A percentile compares a stretch with the other conserved stretches of the same genome.
These are phyloP conservation scores for Alternaria sp. DNA, from an alignment of 2,329 filamentous ascomycete genomes.

Conservation along the genomic window DNA sequence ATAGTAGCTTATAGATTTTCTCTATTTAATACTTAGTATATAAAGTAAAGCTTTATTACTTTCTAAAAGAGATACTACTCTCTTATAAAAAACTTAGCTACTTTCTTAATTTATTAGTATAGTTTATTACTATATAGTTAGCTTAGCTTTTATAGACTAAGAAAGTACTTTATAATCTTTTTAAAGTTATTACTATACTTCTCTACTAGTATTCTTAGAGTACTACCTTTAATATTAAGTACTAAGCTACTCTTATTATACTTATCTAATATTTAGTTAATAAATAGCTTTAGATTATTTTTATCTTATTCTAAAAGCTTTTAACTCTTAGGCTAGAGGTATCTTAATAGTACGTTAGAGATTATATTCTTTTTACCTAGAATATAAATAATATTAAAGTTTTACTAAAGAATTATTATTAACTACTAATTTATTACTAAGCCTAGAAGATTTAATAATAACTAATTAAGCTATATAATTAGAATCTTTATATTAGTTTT, in stretches of 20 bases:
- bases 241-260: background rate
- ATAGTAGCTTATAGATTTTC: too few relatives aligned
- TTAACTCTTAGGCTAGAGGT: background rate
- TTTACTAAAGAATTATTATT: background rate
- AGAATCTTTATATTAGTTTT: background rate
- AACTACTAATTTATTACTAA: background rate
- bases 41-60: too few relatives aligned
- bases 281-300: background rate
- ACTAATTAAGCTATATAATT: background rate
- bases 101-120: too few relatives aligned
- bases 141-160: too few relatives aligned
- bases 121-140: too few relatives aligned
- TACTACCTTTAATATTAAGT: background rate
- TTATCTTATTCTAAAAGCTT: background rate
- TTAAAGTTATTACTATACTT: too few relatives aligned
- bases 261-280: background rate
- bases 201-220: too few relatives aligned
- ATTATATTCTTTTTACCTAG: background rate
- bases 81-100: too few relatives aligned
- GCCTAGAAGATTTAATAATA: background rate
- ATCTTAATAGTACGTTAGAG: background rate
- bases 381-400: background rate
- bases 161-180: too few relatives aligned
- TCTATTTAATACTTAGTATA: too few relatives aligned
- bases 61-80: too few relatives aligned